Conservation (phyloP, 495 filamentous ascomycete species). For the Penicillium pulvis region DNA sequence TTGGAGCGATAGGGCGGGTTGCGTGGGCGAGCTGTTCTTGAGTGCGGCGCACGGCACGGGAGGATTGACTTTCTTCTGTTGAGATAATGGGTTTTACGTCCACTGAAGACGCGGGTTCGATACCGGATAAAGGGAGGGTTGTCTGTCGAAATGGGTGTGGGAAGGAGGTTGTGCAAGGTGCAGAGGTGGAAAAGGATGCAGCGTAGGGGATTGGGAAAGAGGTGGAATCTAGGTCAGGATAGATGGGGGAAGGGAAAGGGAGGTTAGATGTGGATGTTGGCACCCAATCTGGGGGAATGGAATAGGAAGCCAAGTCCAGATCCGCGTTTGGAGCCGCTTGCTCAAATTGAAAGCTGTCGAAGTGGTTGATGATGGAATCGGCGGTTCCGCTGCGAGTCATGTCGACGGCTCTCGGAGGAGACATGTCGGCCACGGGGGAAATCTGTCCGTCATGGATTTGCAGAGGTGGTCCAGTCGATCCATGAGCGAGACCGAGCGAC, state of each 20-base stretch:
- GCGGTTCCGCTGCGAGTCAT: conserved; percentile 52
- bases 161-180: conserved; percentile 32
- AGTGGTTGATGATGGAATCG: conserved; percentile 46
- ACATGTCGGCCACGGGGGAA: conserved; percentile 24
- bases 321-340: conserved; percentile 35
- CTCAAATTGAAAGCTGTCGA: conserved; percentile 48
- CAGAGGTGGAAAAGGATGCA: conserved; percentile 38
- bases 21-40: conserved; percentile 48
- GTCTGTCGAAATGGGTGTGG: not conserved
- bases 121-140: not conserved
- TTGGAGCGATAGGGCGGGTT: conserved; percentile 49
- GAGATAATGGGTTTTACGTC: conserved; percentile 43
- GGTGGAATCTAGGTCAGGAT: conserved; percentile 33
- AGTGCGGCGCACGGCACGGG: conserved; percentile 43
- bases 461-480: conserved; percentile 27
- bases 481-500: conserved; percentile 33
- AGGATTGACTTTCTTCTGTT: conserved; percentile 29
- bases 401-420: conserved; percentile 29
- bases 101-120: conserved; percentile 10
- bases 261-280: conserved; percentile 33
- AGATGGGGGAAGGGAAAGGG: conserved; percentile 23
- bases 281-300: conserved; percentile 40
- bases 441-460: conserved; percentile 22
- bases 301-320: conserved; percentile 29
- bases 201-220: conserved; percentile 34